Base-by-base conservation (phyloP, 306 rosid genomes). In the Acmispon strigosus region DNA sequence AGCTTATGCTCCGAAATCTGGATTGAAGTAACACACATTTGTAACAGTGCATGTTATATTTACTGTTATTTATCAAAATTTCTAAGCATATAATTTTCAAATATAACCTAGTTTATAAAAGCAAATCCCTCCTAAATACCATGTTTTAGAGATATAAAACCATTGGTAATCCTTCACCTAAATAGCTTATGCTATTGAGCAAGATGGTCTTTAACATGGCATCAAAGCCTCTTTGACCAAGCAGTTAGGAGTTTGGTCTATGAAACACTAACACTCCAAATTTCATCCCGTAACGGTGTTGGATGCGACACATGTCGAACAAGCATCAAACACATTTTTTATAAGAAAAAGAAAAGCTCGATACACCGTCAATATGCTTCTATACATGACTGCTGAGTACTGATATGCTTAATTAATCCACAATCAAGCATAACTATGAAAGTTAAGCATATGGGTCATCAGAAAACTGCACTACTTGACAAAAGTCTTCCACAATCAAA, bases 1-100 rank as follows among this genome's bases (percentile, higher is more conserved):
- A 77, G 78, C 66, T 76, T 84, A 87, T 83, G 86, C 91, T 80
- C 70, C 89, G 88, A 82, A 89, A 87, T 67, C 98, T 94, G 89
- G 70, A 84, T 43, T 29, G 72, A 52, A 79, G 61, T 69, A 62
- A 69, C 18, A 62, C 53, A 49, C 47, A 55, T 70, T 51, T 73
- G 69, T 74, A 48, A 52, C 67, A 60, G 62, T 15, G n/a, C 57
- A 69, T 56, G 44, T 36, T 16, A 24, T 11, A 44, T 50, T 71
- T 18, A 76, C 50, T 45, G 34, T 18, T 10, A 34, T 61, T 53
- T 22, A 81, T 66, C 61, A 78, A 45, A 73, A 64, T 60, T 41
- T 37, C 18, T 41, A 11, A 18, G 43, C 20, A 78, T 45, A 8
- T 34, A 72, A 69, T 51, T 59, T 45, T 66, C 52, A 78, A 54